These are phyloP conservation scores for Calvatia gigantea DNA, from an alignment of 768 basidiomycete genomes.

Conservation along the genomic window DNA sequence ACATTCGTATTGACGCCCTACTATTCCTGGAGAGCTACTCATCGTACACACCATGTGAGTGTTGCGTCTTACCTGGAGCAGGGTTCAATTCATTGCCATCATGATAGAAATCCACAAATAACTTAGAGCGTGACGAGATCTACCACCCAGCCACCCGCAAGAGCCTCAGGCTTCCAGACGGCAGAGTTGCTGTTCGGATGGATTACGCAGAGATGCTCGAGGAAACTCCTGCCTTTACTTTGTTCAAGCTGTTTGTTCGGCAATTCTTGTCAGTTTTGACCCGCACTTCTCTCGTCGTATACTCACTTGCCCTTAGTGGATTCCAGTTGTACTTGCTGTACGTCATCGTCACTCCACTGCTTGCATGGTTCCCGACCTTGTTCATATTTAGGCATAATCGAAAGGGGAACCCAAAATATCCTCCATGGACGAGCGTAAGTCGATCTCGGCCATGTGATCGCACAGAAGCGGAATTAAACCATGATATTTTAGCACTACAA, in stretches of 20 bases:
- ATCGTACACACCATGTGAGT: constrained; percentile 62
- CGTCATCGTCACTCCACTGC: constrained; percentile 9
- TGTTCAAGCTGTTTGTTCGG: constrained; percentile 44
- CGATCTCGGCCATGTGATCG: neutral
- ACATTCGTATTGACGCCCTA: constrained; percentile 52
- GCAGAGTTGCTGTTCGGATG: constrained; percentile 33
- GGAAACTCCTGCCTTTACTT: constrained; percentile 47
- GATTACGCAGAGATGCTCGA: constrained; percentile 46
- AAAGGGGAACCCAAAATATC: constrained; percentile 44
- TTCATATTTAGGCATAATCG: constrained; percentile 33
- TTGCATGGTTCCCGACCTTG: neutral
- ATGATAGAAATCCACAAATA: constrained; percentile 39
- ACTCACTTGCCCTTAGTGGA: constrained; percentile 25
- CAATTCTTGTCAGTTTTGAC: constrained; percentile 41
- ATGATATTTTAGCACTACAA: constrained; percentile 33
- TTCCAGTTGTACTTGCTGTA: constrained; percentile 45
- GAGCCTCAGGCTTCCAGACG: constrained; percentile 41
- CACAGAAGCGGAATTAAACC: constrained; percentile 2
- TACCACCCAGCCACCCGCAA: constrained; percentile 49
- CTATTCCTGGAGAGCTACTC: constrained; percentile 65
- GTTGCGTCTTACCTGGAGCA: neutral
- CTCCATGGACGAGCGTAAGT: constrained; percentile 40
- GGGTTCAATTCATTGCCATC: neutral
- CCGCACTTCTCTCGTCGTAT: neutral
- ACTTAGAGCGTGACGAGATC: constrained; percentile 72